These are phyloP conservation scores for Rhododendron griersonianum DNA, from an alignment of 148 eudicot species.

Conservation along the genomic window DNA sequence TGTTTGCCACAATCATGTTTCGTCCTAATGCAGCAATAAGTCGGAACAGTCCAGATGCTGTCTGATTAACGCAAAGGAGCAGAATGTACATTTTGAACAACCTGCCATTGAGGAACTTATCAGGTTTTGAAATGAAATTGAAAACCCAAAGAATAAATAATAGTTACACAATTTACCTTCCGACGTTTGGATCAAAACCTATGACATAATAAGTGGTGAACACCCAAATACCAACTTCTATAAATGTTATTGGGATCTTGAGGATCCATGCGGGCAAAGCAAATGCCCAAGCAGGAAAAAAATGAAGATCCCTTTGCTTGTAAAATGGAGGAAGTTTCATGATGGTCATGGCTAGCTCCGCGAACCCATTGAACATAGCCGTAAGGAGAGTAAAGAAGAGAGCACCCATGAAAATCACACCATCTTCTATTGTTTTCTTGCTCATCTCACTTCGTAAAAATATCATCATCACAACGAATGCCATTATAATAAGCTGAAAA, in stretches of 20 bases:
- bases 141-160: neutral
- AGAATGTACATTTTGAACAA: constrained; percentile 26
- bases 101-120: constrained; percentile 14
- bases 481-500: constrained; percentile 56
- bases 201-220: constrained; percentile 57
- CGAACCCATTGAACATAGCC: constrained; percentile 60
- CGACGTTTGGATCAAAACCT: constrained; percentile 66
- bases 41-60: constrained; percentile 30
- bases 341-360: constrained; percentile 65
- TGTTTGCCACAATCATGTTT: constrained; percentile 32
- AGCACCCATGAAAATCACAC: constrained; percentile 67
- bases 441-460: constrained; percentile 59
- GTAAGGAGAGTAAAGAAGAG: constrained; percentile 48
- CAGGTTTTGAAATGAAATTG: neutral
- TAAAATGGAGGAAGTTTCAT: constrained; percentile 71
- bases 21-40: constrained; percentile 28
- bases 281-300: constrained; percentile 85
- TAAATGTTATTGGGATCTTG: constrained; percentile 59
- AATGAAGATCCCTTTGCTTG: constrained; percentile 76
- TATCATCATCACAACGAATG: constrained; percentile 45
- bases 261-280: constrained; percentile 71
- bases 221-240: constrained; percentile 67
- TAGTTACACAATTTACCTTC: constrained; percentile 19
- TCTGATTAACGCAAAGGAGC: constrained; percentile 26
- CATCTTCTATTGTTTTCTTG: constrained; percentile 41